These are phyloP conservation scores for Reutealis trisperma DNA, from an alignment of 345 rosid genomes.

Conservation along the genomic window DNA sequence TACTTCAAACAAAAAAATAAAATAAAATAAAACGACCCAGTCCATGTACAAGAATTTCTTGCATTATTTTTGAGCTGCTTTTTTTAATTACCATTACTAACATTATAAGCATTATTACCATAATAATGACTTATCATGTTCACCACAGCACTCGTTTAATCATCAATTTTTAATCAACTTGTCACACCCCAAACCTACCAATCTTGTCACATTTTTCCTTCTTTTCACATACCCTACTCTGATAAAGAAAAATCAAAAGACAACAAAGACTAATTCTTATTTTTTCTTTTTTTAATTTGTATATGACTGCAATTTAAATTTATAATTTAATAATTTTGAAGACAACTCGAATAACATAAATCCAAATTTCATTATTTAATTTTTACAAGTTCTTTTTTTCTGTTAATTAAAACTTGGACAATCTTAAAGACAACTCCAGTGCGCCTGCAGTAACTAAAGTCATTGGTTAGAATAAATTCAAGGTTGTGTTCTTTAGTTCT, in stretches of 20 bases:
- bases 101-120: not conserved
- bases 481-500: not conserved
- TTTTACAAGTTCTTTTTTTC: too few species aligned
- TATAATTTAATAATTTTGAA: too few species aligned
- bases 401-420: too few species aligned
- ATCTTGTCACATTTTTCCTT: not conserved
- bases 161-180: constrained; percentile 25
- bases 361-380: too few species aligned
- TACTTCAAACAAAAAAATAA: not conserved
- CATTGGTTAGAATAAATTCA: not conserved
- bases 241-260: too few species aligned
- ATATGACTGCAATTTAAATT: too few species aligned
- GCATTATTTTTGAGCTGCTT: not conserved
- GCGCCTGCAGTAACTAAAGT: too few species aligned
- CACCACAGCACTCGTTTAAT: constrained; percentile 13
- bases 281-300: too few species aligned
- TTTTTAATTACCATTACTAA: not conserved
- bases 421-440: too few species aligned
- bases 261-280: too few species aligned
- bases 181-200: not conserved
- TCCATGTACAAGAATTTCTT: not conserved
- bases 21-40: not conserved
- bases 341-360: too few species aligned
- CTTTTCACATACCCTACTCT: not conserved
- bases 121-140: constrained; percentile 28